These are phyloP conservation scores for Aciculosporium take DNA, from an alignment of 2,329 filamentous ascomycete species.

Conservation along the genomic window DNA sequence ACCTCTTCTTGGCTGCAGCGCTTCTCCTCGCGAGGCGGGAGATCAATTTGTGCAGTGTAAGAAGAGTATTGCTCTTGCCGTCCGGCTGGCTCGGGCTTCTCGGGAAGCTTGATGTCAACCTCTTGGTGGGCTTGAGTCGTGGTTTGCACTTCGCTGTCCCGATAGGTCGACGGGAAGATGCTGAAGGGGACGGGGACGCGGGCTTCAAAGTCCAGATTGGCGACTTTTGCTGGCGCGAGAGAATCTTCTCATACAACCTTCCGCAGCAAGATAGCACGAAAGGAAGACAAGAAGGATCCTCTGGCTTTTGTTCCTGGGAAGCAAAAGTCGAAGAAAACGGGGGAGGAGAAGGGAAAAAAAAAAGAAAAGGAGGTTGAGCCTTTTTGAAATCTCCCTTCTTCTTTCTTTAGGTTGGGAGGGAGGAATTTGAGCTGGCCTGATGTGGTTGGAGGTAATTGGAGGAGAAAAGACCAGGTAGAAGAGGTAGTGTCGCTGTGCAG, in stretches of 20 bases:
- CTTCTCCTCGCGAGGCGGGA: constrained; percentile 40
- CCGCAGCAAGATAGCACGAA: constrained; percentile 46
- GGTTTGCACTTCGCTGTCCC: constrained; percentile 38
- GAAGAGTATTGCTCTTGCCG: constrained; percentile 92
- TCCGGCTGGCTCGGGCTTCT: constrained; percentile 65
- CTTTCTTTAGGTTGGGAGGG: constrained; percentile 12
- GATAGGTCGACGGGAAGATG: constrained; percentile 98
- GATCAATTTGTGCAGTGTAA: constrained; percentile 45
- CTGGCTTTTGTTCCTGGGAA: constrained; percentile 47
- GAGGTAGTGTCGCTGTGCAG: constrained; percentile 16
- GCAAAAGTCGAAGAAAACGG: constrained; percentile 34
- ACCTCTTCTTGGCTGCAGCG: constrained; percentile 72
- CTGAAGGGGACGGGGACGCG: constrained; percentile 98
- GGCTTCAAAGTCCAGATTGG: constrained; percentile 99
- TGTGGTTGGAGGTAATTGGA: constrained; percentile 26
- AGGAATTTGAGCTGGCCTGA: constrained; percentile 11
- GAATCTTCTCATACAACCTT: constrained; percentile 48
- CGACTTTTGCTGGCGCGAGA: constrained; percentile 59
- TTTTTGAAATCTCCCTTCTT: constrained; percentile 23
- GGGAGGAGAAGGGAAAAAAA: constrained; percentile 22
- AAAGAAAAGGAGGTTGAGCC: constrained; percentile 17
- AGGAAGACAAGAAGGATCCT: constrained; percentile 56
- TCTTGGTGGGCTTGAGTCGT: constrained; percentile 63
- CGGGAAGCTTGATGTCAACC: constrained; percentile 63
- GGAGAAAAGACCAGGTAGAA: constrained; percentile 16